Evolutionary conservation across 768 basidiomycete genomes (phyloP), one percentile per base, ranked within the genome.

Genomic region (Chalciporus chontae): DNA sequence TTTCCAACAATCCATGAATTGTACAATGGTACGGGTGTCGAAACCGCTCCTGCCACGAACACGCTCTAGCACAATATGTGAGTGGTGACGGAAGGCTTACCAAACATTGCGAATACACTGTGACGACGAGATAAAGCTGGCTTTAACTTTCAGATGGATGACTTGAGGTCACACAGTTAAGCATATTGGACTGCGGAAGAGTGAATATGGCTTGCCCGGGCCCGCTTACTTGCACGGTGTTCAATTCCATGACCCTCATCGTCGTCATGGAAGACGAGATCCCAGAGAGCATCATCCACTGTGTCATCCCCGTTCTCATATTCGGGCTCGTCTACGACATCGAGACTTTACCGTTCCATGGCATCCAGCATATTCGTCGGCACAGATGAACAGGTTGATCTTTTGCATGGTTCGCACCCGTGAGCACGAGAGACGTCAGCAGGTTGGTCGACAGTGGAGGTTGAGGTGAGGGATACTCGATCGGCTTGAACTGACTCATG

Each of bases 351-450:
- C 34, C n/a, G 6, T n/a, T 36, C 34, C 5, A 9, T 2, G 5
- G 34, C 34, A 36, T 36, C 34, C 6, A 36, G 5, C 34, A 36
- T n/a, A 14, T 26, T 26, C 5, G 34, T n/a, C n/a, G n/a, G n/a
- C n/a, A n/a, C n/a, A n/a, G n/a, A n/a, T n/a, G 96, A 13, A 91
- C 74, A 3, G 87, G 92, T 66, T 97, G 93, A 66, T 97, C 93
- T 66, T 99, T 94, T n/a, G 88, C 85, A 62, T 98, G 95, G 63
- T 95, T 95, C 14, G 95, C 97, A 0, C 89, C 90, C 7, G 95
- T 96, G 39, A 96, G 77, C 3, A 88, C 77, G 32, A 99, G 78
- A 29, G 87, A 88, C 0, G 92, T 98, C 66, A 98, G 76, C 60
- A 99, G 74, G 65, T 98, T 94, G 24, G 95, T 97, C 5, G 90